A percentile compares a stretch with the other conserved stretches of the same genome.
These are phyloP conservation scores for Physcomitrium patens DNA, from an alignment of 225 moss, liverwort and hornwort species.

Conservation along the genomic window DNA sequence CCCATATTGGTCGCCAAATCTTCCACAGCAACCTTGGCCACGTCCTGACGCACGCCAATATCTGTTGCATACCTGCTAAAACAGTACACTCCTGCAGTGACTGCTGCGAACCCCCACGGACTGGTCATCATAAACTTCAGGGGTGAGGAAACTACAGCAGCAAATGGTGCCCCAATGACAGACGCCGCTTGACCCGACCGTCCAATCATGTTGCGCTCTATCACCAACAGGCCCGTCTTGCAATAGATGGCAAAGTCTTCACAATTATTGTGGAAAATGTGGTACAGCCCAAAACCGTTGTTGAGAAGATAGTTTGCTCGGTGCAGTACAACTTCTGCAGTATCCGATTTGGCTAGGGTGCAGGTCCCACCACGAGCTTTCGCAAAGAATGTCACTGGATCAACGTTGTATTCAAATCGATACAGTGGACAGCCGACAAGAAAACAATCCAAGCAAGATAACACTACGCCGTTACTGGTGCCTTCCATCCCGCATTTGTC, in stretches of 20 bases:
- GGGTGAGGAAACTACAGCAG: constrained; percentile 91
- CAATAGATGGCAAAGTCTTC: constrained; percentile 99
- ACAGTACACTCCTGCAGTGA: constrained; percentile 85
- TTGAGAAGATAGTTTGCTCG: constrained; percentile 78
- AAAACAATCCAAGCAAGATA: constrained; percentile 86
- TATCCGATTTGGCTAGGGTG: constrained; percentile 76
- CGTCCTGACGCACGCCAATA: constrained; percentile 90
- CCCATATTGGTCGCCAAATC: constrained; percentile 84
- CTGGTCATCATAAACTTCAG: constrained; percentile 83
- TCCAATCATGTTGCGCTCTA: constrained; percentile 83
- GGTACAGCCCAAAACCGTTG: constrained; percentile 86
- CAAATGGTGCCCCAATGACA: constrained; percentile 89
- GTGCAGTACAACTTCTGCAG: constrained; percentile 71
- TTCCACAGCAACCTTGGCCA: constrained; percentile 87
- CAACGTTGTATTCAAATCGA: constrained; percentile 79
- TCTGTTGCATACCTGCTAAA: constrained; percentile 93
- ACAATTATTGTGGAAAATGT: constrained; percentile 92
- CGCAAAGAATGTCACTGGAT: constrained; percentile 77
- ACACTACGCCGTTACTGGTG: constrained; percentile 75
- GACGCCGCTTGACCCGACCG: constrained; percentile 97
- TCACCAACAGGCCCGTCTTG: constrained; percentile 88
- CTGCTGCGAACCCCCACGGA: constrained; percentile 89
- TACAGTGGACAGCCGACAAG: constrained; percentile 78
- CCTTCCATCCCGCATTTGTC: constrained; percentile 76
- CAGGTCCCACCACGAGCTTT: constrained; percentile 98